A percentile compares a stretch with the other conserved stretches of the same genome.
Conservation (phyloP, 129 eudicot genomes). For the Silybum marianum region DNA sequence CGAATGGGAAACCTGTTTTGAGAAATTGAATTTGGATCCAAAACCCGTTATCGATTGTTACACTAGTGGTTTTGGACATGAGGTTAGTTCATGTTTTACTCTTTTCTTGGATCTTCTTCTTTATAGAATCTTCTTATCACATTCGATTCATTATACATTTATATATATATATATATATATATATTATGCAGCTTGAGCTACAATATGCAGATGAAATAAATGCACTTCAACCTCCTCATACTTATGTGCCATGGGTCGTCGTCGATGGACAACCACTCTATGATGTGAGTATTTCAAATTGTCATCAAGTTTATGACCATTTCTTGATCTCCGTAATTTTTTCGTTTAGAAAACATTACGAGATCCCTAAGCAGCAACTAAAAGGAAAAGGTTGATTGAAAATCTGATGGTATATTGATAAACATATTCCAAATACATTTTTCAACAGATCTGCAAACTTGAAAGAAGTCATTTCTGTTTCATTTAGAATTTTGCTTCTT, state of each 20-base stretch:
- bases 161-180: no score
- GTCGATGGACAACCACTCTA: constrained; percentile 85
- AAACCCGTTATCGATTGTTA: constrained; percentile 62
- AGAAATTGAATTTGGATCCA: constrained; percentile 64
- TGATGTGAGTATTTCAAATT: constrained; percentile 56
- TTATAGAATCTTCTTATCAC: background rate
- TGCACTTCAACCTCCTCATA: constrained; percentile 86
- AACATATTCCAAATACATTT: background rate
- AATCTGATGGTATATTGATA: background rate
- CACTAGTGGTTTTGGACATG: constrained; percentile 52
- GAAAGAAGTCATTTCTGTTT: background rate
- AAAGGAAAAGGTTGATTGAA: background rate
- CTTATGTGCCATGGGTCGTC: constrained; percentile 91
- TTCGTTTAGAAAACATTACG: background rate
- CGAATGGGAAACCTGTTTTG: constrained; percentile 82
- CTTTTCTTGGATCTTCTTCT: background rate
- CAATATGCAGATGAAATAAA: constrained; percentile 69
- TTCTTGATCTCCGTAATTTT: background rate
- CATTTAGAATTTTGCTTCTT: background rate
- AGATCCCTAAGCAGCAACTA: background rate
- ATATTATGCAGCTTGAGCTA: constrained; percentile 67
- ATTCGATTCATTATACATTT: background rate
- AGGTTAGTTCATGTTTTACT: constrained; percentile 47
- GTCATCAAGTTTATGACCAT: background rate
- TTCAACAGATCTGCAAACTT: no score